phyloP scores from a whole-genome alignment of 495 filamentous ascomycete genomes.

The Penicillium angulare region DNA sequence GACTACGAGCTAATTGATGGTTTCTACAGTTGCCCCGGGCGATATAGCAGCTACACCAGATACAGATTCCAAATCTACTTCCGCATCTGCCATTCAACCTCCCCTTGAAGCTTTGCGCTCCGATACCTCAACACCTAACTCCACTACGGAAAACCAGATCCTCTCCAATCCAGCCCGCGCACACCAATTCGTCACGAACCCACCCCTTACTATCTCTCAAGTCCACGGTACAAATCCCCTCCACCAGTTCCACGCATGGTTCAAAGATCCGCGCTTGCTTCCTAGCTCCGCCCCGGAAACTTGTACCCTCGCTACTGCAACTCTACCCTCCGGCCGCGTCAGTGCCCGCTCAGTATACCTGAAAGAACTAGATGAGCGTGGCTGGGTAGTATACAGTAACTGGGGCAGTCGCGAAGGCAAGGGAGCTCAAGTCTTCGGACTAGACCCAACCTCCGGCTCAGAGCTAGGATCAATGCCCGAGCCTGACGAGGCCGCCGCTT shows the following conservation, averaged over 20 bases:
- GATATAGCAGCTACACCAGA: conserved; percentile 32
- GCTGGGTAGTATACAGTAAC: conserved; percentile 93
- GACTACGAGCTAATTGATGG: too few relatives aligned
- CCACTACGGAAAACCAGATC: conserved; percentile 34
- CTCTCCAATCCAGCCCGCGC: conserved; percentile 43
- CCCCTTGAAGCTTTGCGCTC: conserved; percentile 26
- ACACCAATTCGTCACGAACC: conserved; percentile 49
- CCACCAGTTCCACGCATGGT: conserved; percentile 86
- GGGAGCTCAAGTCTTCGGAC: conserved; percentile 43
- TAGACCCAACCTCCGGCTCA: conserved; percentile 1
- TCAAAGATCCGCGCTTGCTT: conserved; percentile 61
- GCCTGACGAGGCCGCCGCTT: conserved; percentile 17
- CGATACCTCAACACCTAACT: conserved; percentile 36
- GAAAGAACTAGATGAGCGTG: conserved; percentile 67
- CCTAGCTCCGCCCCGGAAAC: conserved; percentile 64
- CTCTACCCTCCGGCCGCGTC: conserved; percentile 80
- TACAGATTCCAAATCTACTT: conserved; percentile 7
- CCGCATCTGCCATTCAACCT: conserved; percentile 25
- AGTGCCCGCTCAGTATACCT: conserved; percentile 86
- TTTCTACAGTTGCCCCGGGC: conserved; percentile 43
- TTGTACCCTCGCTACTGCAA: conserved; percentile 81
- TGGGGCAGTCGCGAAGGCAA: conserved; percentile 64
- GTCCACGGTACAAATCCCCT: conserved; percentile 55
- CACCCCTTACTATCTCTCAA: conserved; percentile 41
- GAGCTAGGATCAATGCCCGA: conserved; percentile 27